Evolutionary conservation across 2,329 filamentous ascomycete species (phyloP).

Genomic region (Exophiala oligosperma): DNA sequence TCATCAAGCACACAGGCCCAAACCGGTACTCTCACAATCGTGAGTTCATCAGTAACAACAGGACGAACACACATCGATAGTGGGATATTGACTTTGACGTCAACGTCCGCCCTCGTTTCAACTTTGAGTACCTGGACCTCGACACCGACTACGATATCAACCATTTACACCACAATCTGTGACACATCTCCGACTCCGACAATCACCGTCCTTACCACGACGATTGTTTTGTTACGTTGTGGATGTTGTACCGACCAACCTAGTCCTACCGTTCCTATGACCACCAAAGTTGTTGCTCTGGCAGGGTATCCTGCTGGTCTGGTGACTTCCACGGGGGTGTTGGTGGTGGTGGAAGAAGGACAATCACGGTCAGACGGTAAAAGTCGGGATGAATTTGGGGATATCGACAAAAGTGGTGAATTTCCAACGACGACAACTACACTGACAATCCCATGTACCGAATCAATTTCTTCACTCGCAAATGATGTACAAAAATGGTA

Average conservation of each 20-base stretch:
- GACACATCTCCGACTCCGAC: constrained; percentile 13
- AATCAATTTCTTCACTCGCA: constrained; percentile 13
- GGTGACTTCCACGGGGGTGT: no score
- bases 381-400: neutral
- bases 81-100: neutral
- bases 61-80: neutral
- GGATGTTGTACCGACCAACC: constrained; percentile 21
- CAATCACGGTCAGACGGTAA: neutral
- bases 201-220: constrained; percentile 16
- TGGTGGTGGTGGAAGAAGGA: neutral
- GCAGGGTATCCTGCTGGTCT: no score
- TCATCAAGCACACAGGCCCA: neutral
- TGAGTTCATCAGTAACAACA: neutral
- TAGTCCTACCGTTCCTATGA: constrained; percentile 21
- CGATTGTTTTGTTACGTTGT: constrained; percentile 22
- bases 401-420: neutral
- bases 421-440: constrained; percentile 10
- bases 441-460: constrained; percentile 19
- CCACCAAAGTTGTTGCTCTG: neutral
- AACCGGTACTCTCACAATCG: no score
- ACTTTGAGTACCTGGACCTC: constrained; percentile 1
- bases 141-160: constrained; percentile 21
- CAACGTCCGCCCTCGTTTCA: neutral
- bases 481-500: neutral
- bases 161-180: constrained; percentile 24